A percentile compares a stretch with the other conserved stretches of the same genome.
Evolutionary conservation across 2,329 filamentous ascomycete species (phyloP).

Genomic region (Leptographium lundbergii): DNA sequence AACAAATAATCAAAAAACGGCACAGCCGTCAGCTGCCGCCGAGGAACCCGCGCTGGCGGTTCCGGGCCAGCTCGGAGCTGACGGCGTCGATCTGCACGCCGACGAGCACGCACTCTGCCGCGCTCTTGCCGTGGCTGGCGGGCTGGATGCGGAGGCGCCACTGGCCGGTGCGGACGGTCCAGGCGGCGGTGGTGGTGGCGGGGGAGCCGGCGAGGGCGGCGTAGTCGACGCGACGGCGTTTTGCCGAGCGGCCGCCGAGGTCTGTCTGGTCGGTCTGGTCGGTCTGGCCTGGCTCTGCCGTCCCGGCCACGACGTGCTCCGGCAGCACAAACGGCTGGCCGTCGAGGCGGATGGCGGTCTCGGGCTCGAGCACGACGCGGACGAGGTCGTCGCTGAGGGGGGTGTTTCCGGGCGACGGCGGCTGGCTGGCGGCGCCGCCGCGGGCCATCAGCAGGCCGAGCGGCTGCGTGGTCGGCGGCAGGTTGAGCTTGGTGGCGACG

Average conservation of each 20-base stretch:
- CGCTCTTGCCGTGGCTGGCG: slow-evolving; percentile 33
- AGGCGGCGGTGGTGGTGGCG: slow-evolving; percentile 22
- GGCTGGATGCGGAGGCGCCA: slow-evolving; percentile 58
- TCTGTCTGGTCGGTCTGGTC: slow-evolving; percentile 12
- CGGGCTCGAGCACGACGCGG: slow-evolving; percentile 46
- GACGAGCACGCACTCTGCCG: slow-evolving; percentile 58
- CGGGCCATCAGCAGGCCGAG: slow-evolving; percentile 55
- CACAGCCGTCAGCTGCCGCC: neutral
- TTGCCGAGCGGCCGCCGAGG: neutral
- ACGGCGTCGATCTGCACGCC: slow-evolving; percentile 67
- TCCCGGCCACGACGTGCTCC: neutral
- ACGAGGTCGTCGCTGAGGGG: slow-evolving; percentile 59
- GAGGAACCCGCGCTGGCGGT: slow-evolving; percentile 53
- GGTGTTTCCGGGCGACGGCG: slow-evolving; percentile 55
- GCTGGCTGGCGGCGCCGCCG: slow-evolving; percentile 47
- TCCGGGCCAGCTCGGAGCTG: slow-evolving; percentile 52
- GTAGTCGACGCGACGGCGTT: slow-evolving; percentile 22
- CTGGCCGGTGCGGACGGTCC: slow-evolving; percentile 56
- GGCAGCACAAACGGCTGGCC: slow-evolving; percentile 31
- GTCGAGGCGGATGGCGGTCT: slow-evolving; percentile 47
- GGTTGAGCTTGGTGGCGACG: slow-evolving; percentile 65
- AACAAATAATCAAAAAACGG: neutral
- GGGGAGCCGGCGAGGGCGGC: slow-evolving; percentile 20
- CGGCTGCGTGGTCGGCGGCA: slow-evolving; percentile 45
- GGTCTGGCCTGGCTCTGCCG: slow-evolving; percentile 17